A percentile compares a stretch with the other conserved stretches of the same genome.
phyloP scores from a whole-genome alignment of 495 filamentous ascomycete genomes.

The Penicillium angulare region DNA sequence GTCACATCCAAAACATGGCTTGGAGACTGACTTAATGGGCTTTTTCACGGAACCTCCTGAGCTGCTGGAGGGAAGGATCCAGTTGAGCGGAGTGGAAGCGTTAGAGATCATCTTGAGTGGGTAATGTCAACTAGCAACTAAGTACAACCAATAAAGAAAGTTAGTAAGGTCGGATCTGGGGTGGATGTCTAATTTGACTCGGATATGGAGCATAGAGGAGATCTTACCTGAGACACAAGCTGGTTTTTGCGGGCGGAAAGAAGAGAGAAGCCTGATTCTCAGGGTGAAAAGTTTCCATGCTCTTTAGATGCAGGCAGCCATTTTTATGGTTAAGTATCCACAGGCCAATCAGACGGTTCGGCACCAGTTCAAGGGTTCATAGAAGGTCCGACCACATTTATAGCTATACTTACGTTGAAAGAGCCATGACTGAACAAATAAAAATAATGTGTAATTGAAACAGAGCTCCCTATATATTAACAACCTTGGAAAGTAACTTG shows the following conservation, averaged over 20 bases:
- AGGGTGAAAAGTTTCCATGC: not conserved
- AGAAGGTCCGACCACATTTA: too few relatives aligned
- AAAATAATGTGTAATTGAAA: too few relatives aligned
- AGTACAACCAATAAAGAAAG: not conserved
- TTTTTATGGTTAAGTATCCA: not conserved
- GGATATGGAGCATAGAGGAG: too few relatives aligned
- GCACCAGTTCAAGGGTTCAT: not conserved
- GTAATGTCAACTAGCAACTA: not conserved
- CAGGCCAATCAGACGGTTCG: not conserved
- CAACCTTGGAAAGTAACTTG: too few relatives aligned
- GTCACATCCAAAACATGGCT: conserved; percentile 47
- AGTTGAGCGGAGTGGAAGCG: conserved; percentile 25
- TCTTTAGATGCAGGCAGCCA: conserved; percentile 5
- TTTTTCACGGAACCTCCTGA: conserved; percentile 37
- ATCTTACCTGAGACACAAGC: conserved; percentile 1
- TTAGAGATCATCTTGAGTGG: conserved; percentile 22
- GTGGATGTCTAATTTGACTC: too few relatives aligned
- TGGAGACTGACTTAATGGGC: conserved; percentile 42
- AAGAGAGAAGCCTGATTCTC: not conserved
- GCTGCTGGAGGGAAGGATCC: conserved; percentile 32
- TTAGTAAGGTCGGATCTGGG: not conserved
- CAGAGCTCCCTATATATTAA: too few relatives aligned
- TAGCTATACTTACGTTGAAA: too few relatives aligned
- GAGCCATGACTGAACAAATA: too few relatives aligned
- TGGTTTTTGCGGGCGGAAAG: not conserved